Percentiles rank a stretch among this genome's conserved stretches.
These are phyloP conservation scores for Eucalyptus paniculata DNA, from an alignment of 345 rosid genomes.

Conservation along the genomic window DNA sequence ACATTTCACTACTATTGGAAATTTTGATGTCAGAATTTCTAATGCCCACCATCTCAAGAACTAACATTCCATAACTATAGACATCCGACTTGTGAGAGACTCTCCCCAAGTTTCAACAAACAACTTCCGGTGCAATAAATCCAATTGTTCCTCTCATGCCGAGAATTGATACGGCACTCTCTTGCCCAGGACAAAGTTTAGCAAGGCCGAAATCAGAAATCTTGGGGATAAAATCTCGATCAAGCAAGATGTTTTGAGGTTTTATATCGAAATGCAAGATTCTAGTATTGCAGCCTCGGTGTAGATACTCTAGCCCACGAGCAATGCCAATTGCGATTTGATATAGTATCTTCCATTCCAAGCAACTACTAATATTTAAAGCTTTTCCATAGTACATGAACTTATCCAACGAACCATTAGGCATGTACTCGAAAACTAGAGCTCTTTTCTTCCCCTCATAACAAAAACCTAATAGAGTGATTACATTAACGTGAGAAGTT, in stretches of 20 bases:
- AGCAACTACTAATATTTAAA: not conserved
- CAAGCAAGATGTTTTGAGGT: slow-evolving; percentile 28
- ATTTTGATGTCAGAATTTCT: not conserved
- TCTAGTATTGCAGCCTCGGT: slow-evolving; percentile 20
- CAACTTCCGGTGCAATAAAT: slow-evolving; percentile 30
- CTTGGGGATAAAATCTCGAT: slow-evolving; percentile 23
- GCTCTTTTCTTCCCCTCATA: slow-evolving; percentile 8
- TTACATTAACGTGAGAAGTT: slow-evolving; percentile 36
- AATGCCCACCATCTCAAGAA: slow-evolving; percentile 22
- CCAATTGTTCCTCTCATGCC: slow-evolving; percentile 15
- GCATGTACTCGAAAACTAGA: slow-evolving; percentile 26
- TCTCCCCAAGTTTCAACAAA: slow-evolving; percentile 9
- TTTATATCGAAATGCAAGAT: slow-evolving; percentile 42
- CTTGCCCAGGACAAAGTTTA: slow-evolving; percentile 13
- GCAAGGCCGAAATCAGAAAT: slow-evolving; percentile 38
- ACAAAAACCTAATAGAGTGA: slow-evolving; percentile 13
- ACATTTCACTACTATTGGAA: slow-evolving; percentile 5
- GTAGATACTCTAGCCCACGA: slow-evolving; percentile 27
- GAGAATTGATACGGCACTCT: slow-evolving; percentile 8
- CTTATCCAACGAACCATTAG: slow-evolving; percentile 28
- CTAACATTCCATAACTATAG: slow-evolving; percentile 39
- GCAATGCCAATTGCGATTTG: slow-evolving; percentile 22
- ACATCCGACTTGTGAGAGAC: slow-evolving; percentile 32
- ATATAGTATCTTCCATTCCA: slow-evolving; percentile 6
- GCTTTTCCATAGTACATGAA: not conserved